Conservation (phyloP, 176 grass and related monocot species). For the Poa annua region DNA sequence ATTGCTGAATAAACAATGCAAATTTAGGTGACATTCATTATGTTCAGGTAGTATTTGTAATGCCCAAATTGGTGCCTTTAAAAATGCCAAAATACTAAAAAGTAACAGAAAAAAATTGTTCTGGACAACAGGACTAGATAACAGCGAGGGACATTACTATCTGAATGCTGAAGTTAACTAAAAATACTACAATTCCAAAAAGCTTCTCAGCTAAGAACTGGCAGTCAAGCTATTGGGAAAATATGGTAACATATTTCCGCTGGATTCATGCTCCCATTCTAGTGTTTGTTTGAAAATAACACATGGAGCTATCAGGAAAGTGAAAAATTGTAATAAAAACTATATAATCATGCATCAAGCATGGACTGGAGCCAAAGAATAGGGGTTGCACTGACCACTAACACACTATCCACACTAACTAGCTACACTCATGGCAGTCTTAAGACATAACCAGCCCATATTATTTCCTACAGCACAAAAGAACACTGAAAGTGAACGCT, state of each 20-base stretch:
- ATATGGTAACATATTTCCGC: slow-evolving; percentile 1
- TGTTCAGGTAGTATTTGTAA: background rate
- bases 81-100: slow-evolving; percentile 22
- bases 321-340: background rate
- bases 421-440: background rate
- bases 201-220: background rate
- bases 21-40: background rate
- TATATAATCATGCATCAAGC: background rate
- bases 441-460: background rate
- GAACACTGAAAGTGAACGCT: background rate
- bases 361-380: background rate
- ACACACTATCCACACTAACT: background rate
- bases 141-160: background rate
- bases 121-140: background rate
- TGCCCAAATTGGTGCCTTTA: background rate
- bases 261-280: background rate
- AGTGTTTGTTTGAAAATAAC: background rate
- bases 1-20: background rate
- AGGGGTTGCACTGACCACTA: background rate
- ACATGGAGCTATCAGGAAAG: background rate
- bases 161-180: background rate
- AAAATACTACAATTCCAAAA: slow-evolving; percentile 12
- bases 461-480: background rate
- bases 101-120: background rate
- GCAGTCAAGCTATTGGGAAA: background rate